Conservation (phyloP, 495 filamentous ascomycete genomes). For the Penicillium angulare region DNA sequence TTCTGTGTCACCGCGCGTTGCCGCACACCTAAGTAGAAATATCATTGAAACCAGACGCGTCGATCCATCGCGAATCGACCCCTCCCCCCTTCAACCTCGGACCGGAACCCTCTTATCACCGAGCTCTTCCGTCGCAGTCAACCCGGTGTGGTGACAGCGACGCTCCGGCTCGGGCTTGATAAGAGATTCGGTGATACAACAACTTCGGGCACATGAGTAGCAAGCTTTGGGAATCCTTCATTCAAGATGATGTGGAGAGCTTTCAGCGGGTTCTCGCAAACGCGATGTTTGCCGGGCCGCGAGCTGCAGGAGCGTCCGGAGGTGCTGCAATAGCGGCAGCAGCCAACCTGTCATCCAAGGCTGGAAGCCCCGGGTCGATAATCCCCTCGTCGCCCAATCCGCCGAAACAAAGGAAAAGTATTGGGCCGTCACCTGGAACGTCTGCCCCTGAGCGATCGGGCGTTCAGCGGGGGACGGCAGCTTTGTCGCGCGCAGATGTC, state of each 20-base stretch:
- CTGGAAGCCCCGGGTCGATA: slow-evolving; percentile 49
- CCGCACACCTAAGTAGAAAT: background rate
- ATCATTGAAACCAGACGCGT: slow-evolving; percentile 6
- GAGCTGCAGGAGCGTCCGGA: slow-evolving; percentile 27
- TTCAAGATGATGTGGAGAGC: slow-evolving; percentile 91
- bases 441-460: slow-evolving; percentile 24
- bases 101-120: slow-evolving; percentile 42
- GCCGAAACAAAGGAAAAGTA: slow-evolving; percentile 39
- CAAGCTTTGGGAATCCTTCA: slow-evolving; percentile 91
- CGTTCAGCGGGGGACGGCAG: slow-evolving; percentile 13
- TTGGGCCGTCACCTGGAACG: slow-evolving; percentile 29
- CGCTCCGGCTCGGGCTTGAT: slow-evolving; percentile 68
- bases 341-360: slow-evolving; percentile 24
- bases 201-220: slow-evolving; percentile 80
- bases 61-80: slow-evolving; percentile 15
- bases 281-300: slow-evolving; percentile 46
- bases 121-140: slow-evolving; percentile 76
- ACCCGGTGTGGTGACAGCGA: slow-evolving; percentile 77
- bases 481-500: slow-evolving; percentile 66
- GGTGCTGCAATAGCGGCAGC: slow-evolving; percentile 22
- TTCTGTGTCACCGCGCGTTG: slow-evolving; percentile 13
- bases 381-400: slow-evolving; percentile 49
- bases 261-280: slow-evolving; percentile 81
- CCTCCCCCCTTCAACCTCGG: slow-evolving; percentile 4
- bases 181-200: slow-evolving; percentile 49